phyloP scores from a whole-genome alignment of 1,284 basidiomycete genomes.

The Afroboletus lepidellus region DNA sequence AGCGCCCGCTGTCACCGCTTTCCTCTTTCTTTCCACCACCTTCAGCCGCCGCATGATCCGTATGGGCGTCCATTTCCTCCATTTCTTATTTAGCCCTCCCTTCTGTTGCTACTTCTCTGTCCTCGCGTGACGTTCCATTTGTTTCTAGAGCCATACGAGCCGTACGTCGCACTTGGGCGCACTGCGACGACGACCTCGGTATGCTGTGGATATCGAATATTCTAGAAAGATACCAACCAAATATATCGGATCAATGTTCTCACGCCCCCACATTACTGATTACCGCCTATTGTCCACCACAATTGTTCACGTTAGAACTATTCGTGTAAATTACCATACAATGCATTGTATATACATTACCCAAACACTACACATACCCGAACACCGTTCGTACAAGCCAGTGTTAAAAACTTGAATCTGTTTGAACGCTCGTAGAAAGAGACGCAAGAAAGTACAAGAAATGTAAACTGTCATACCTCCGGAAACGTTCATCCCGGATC shows the following conservation, averaged over 20 bases:
- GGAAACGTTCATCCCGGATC: background rate
- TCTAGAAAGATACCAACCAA: conserved; percentile 24
- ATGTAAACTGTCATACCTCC: background rate
- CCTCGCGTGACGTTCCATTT: background rate
- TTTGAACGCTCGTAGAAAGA: background rate
- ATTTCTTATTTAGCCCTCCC: background rate
- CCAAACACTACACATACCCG: no score
- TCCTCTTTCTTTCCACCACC: conserved; percentile 30
- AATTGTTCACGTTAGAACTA: no score
- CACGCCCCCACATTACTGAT: conserved; percentile 8
- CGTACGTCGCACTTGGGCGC: no score
- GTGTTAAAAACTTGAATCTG: background rate
- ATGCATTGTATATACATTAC: conserved; percentile 4
- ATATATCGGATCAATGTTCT: conserved; percentile 14
- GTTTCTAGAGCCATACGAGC: no score
- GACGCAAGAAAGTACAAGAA: background rate
- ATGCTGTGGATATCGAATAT: conserved; percentile 20
- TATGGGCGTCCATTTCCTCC: background rate
- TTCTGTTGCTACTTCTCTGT: background rate
- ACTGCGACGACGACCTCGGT: background rate
- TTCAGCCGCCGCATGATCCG: conserved; percentile 13
- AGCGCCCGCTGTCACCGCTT: conserved; percentile 9
- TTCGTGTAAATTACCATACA: conserved; percentile 7
- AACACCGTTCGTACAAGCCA: conserved; percentile 2
- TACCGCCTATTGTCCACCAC: background rate